Base-by-base conservation (phyloP, 345 rosid genomes). In the Triadica sebifera region DNA sequence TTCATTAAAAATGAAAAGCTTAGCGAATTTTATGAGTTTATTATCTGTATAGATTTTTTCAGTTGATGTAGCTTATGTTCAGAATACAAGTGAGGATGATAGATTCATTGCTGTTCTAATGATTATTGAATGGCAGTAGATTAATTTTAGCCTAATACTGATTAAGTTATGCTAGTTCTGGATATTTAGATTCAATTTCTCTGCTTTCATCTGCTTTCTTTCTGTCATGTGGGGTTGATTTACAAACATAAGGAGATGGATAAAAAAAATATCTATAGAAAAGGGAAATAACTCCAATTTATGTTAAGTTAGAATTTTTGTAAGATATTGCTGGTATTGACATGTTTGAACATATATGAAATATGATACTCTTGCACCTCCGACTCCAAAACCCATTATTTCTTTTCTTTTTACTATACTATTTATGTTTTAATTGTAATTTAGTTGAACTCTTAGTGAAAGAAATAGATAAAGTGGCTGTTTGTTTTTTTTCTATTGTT, bases 1-100 rank as follows among this genome's bases (percentile, higher is more conserved):
- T 78, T 38, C 80, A 78, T 69, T 55, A 70, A 60, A 70, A 67
- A 65, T 43, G 72, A 47, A 19, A 58, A 57, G 43, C 60, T 73
- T 16, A 70, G 24, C 34, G 24, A 43, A 22, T 66, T 47, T 52
- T 67, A 37, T 69, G 1, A 61, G 19, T 13, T 52, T 24, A 1
- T 8, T 52, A 11, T 68, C 12, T 8, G 17, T 17, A 22, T 50
- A 34, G 47, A 37, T 20, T 29, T 37, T 11, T 4, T 67, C 47
- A 47, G 29, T 37, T 50, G 67, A n/a, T 16, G 7, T 43, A n/a
- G 41, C 17, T 34, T 16, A 6, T 45, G 49, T 34, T 16, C 20
- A 12, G 4, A 19, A 25, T 60, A 65, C 25, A 59, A 66, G 9
- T 12, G 29, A 46, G 20, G 37, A 15, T 24, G 55, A 45, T 45